A percentile compares a stretch with the other conserved stretches of the same genome.
Conservation (phyloP, 1,284 basidiomycete genomes). For the Pseudozyma sp. region DNA sequence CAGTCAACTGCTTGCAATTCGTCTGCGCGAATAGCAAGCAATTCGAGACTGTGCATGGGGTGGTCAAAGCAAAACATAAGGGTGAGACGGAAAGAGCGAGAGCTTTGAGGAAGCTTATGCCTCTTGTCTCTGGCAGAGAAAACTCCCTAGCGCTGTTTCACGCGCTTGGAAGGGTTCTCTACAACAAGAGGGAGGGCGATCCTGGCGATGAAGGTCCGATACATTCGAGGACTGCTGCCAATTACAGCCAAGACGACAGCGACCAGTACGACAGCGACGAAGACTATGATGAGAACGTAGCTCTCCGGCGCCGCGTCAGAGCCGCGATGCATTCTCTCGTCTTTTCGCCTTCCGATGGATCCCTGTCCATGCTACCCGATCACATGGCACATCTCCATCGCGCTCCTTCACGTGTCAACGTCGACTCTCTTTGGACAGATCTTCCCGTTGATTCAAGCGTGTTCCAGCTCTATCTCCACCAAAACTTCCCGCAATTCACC, state of each 20-base stretch:
- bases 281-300: neutral
- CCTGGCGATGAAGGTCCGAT: constrained; percentile 31
- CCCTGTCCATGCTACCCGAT: constrained; percentile 69
- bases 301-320: constrained; percentile 3
- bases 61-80: neutral
- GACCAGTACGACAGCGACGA: constrained; percentile 6
- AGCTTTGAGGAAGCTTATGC: constrained; percentile 19
- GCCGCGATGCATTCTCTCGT: constrained; percentile 26
- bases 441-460: constrained; percentile 90
- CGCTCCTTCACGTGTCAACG: constrained; percentile 57
- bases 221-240: neutral
- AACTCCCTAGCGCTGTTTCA: constrained; percentile 90
- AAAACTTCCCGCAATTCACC: constrained; percentile 89
- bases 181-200: constrained; percentile 84
- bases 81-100: neutral
- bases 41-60: constrained; percentile 3
- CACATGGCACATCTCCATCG: constrained; percentile 76
- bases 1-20: constrained; percentile 91
- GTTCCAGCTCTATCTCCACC: constrained; percentile 89
- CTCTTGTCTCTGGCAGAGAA: constrained; percentile 73
- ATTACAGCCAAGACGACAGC: constrained; percentile 1
- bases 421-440: constrained; percentile 77
- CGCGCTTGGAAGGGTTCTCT: constrained; percentile 89
- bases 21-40: constrained; percentile 66
- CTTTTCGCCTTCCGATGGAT: neutral